phyloP scores from a whole-genome alignment of 2,329 filamentous ascomycete species.

The Pezicula radicicola region DNA sequence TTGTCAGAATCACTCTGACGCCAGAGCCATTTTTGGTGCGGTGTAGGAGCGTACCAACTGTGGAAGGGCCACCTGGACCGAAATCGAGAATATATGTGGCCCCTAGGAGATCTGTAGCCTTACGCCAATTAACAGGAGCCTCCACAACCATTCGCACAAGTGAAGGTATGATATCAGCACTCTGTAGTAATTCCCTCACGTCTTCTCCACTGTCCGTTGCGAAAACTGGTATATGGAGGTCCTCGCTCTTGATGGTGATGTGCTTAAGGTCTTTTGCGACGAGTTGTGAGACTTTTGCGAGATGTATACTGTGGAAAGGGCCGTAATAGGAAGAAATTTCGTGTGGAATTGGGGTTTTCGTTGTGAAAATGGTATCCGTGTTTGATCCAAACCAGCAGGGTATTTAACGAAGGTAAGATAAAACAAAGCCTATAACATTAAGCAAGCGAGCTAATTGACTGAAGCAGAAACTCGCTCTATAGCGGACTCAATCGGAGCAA shows the following conservation, averaged over 20 bases:
- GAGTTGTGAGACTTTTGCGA: conserved; percentile 74
- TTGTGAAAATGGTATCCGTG: conserved; percentile 84
- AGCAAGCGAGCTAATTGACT: too few relatives aligned
- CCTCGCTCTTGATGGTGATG: conserved; percentile 66
- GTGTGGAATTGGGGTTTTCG: conserved; percentile 93
- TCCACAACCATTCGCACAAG: conserved; percentile 89
- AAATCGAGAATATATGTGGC: conserved; percentile 97
- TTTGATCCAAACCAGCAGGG: conserved; percentile 88
- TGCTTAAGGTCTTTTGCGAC: conserved; percentile 83
- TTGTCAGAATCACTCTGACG: conserved; percentile 92
- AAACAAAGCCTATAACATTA: too few relatives aligned
- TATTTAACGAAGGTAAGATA: conserved; percentile 54
- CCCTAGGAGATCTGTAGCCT: conserved; percentile 79
- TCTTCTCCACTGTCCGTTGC: conserved; percentile 85
- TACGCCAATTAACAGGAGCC: conserved; percentile 91
- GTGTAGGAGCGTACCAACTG: conserved; percentile 92
- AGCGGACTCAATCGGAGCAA: too few relatives aligned
- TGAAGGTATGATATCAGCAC: conserved; percentile 80
- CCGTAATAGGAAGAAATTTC: conserved; percentile 92
- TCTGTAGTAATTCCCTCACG: conserved; percentile 54
- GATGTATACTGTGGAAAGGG: conserved; percentile 96
- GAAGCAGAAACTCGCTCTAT: too few relatives aligned
- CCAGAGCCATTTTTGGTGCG: conserved; percentile 99
- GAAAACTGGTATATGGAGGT: conserved; percentile 80
- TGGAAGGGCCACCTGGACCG: conserved; percentile 93